Base-by-base conservation (phyloP, 768 basidiomycete genomes). In the Suillus occidentalis region DNA sequence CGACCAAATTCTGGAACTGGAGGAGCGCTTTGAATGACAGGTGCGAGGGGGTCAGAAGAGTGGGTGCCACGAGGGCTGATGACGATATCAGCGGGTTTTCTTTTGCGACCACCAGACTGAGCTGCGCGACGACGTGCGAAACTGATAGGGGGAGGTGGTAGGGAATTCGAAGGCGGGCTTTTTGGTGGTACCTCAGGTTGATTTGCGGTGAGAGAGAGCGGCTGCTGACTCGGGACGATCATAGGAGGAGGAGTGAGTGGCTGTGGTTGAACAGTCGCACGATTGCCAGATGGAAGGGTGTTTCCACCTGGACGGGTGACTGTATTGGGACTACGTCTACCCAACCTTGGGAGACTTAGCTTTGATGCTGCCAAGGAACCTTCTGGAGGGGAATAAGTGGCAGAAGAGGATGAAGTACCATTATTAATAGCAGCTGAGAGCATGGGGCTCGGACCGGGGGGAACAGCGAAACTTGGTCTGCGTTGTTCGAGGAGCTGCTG, bases 31-130 rank as follows among this genome's bases (percentile, higher is more conserved):
- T 92, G 91, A 40, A 93, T 89, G 57, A 83, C 82, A 28, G 90
- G 89, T 62, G 84, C 84, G 47, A 88, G 77, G 63, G 85, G 85
- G 65, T 87, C 87, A 20, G 73, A 76, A 0, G 76, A 71, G 37
- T 84, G 82, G 6, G 80, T 72, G 66, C 88, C 88, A 61, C 88
- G 81, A 12, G 90, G 89, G 68, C 86, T 89, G 80, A 93, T 91
- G 66, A 91, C 71, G 66, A 92, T 89, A 70, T 92, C 91, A 2
- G 91, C 90, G 0, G 91, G 91, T 75, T 91, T 92, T 76, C 82
- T 89, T 73, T 84, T 86, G 55, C 80, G 82, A 1, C 72, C 77
- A n/a, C 87, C 86, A 14, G 87, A 68, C 64, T 87, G 87, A 34
- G 84, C 85, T 12, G 90, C 88, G 55, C 90, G 86, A 62, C 91